Base-by-base conservation (phyloP, 148 eudicot species). In the Camellia japonica region DNA sequence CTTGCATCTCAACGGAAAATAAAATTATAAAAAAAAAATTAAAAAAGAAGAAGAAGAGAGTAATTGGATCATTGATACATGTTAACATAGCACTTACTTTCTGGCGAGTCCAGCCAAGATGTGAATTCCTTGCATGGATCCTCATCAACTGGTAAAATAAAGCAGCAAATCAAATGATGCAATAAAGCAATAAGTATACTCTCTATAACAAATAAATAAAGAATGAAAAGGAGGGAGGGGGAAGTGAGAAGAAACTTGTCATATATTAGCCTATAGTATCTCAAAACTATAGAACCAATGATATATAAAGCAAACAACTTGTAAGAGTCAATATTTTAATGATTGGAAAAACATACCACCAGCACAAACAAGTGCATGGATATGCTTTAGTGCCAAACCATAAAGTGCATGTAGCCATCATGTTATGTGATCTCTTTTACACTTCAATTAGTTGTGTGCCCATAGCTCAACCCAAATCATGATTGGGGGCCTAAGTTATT, bases 51-150 rank as follows among this genome's bases (percentile, higher is more conserved):
- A 30, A 30, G 38, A 30, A 30, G 38, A 30, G 38, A 30, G 38
- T 30, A 30, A 59, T 74, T 10, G 23, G 38, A 74, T 59, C 42
- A 8, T 19, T 72, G 11, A n/a, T 58, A 1, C 46, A 66, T 51
- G 70, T 60, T 42, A 68, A 63, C 38, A 77, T 15, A 77, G 23
- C 61, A 62, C 89, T 82, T 82, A 93, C 98, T 87, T 93, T 93
- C 84, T 93, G 96, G 78, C 94, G 98, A 76, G 93, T 93, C 98
- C 98, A 93, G 12, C 97, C 90, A 84, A 88, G 83, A 65, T 86
- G 94, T 66, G 91, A 63, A 83, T 86, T 89, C 82, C 98, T 92
- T 66, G 88, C 87, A 83, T 93, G 98, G 73, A 93, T 90, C 84
- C 98, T 86, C 63, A 80, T 83, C 68, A 92, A 81, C 98, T 93